Base-by-base conservation (phyloP, 257 asterid genomes). In the Solanum verrucosum region DNA sequence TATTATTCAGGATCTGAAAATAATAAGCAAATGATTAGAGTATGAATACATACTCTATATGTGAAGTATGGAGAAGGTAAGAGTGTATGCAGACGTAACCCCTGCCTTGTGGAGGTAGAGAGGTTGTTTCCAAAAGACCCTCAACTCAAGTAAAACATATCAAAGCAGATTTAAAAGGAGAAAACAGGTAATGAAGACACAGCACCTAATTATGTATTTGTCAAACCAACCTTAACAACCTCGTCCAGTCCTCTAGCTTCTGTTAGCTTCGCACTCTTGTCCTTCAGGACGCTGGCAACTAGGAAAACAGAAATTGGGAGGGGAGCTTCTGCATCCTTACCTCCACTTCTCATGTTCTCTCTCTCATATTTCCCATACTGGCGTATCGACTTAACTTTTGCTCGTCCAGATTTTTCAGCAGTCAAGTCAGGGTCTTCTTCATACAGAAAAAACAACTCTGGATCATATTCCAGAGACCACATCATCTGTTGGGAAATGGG, bases 401-500 rank as follows among this genome's bases (percentile, higher is more conserved):
- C 89, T 85, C 92, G 95, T 59, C 91, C 93, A 6, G 93, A 38
- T 87, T 84, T 94, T 65, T 92, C 96, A 59, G 63, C 68, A 60
- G 90, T 82, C 33, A 88, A 88, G 25, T 92, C 94, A 81, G 91
- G 90, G 27, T 93, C 98, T 91, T 96, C 96, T 91, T 96, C 96
- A 42, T 94, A 93, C 87, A 87, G 5, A 44, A 85, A 5, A 86
- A 90, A 96, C 40, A 93, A 70, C 73, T 93, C 96, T 0, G 98
- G 98, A 46, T 96, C 95, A 74, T 95, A 96, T 89, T 96, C 98
- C 59, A 96, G 92, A 25, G 98, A 98, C 99, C 99, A 96, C 99
- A 96, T 96, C 98, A 96, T 94, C 99, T 96, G 92, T 87, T 75
- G 44, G 85, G 33, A 71, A 34, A 88, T 25, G 33, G 20, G 87